These are phyloP conservation scores for Aleurites moluccanus DNA, from an alignment of 441 rosid genomes.

Conservation along the genomic window DNA sequence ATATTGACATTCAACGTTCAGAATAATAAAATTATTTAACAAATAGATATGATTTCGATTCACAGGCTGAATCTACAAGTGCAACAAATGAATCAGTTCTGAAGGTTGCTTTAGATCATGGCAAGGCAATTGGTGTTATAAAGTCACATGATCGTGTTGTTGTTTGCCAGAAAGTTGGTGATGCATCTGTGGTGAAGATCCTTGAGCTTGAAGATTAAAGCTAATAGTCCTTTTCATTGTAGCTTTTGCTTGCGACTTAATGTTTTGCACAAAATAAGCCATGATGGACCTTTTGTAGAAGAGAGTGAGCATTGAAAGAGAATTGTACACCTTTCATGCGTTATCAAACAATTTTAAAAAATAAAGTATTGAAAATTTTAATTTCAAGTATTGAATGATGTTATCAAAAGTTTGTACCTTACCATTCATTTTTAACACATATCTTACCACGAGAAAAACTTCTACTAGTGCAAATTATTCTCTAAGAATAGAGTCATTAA, in stretches of 20 bases:
- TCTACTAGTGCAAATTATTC: neutral
- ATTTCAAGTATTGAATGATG: too few relatives aligned
- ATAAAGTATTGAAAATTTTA: too few relatives aligned
- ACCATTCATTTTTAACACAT: neutral
- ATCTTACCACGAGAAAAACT: neutral
- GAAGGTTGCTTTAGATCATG: slow-evolving; percentile 84
- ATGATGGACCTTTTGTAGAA: neutral
- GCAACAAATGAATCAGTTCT: slow-evolving; percentile 79
- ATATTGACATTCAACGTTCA: neutral
- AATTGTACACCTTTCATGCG: neutral
- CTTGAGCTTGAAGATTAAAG: slow-evolving; percentile 76
- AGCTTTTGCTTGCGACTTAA: neutral
- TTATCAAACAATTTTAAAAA: too few relatives aligned
- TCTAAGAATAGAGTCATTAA: neutral
- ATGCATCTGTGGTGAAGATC: slow-evolving; percentile 80
- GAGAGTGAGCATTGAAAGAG: neutral
- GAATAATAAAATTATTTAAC: neutral
- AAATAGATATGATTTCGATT: neutral
- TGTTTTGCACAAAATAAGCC: neutral
- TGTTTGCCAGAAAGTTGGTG: slow-evolving; percentile 86
- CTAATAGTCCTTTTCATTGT: neutral
- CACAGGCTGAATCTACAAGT: slow-evolving; percentile 74
- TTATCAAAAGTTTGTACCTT: too few relatives aligned
- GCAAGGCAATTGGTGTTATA: slow-evolving; percentile 58
- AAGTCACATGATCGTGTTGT: slow-evolving; percentile 77